These are phyloP conservation scores for Pseudonectria foliicola DNA, from an alignment of 2,329 filamentous ascomycete species.

Conservation along the genomic window DNA sequence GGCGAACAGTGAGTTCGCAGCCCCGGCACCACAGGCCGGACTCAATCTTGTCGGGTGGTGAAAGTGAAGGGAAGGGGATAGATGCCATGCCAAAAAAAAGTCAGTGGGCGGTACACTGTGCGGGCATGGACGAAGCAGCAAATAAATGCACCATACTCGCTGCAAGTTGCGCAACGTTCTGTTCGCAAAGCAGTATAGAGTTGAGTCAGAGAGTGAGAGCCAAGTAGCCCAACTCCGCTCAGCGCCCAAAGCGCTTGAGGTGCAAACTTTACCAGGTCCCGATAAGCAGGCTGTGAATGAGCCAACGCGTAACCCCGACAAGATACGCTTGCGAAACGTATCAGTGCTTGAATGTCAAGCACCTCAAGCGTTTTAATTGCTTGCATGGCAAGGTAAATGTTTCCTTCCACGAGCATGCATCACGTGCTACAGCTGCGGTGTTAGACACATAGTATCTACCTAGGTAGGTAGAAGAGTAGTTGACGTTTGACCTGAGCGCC, in stretches of 20 bases:
- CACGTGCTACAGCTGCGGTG: no score
- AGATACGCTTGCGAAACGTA: no score
- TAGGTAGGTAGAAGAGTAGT: no score
- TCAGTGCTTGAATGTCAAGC: no score
- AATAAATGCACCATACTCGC: conserved; percentile 19
- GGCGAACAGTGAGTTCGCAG: conserved; percentile 1
- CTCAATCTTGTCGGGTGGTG: not conserved
- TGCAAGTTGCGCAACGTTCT: conserved; percentile 17
- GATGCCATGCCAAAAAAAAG: conserved; percentile 6
- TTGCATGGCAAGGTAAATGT: no score
- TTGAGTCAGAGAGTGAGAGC: conserved; percentile 7
- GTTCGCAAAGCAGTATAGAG: conserved; percentile 14
- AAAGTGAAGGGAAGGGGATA: conserved; percentile 2
- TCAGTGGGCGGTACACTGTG: not conserved
- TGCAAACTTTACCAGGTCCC: conserved; percentile 33
- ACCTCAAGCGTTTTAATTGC: no score
- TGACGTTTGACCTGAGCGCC: no score
- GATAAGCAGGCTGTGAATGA: no score
- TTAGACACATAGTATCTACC: no score
- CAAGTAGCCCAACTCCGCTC: conserved; percentile 9
- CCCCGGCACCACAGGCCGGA: conserved; percentile 5
- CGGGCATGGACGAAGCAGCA: conserved; percentile 9
- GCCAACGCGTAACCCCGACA: no score
- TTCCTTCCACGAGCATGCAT: no score
- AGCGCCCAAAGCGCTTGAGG: conserved; percentile 15